These are phyloP conservation scores for Globisporangium heterothallicum DNA, from an alignment of 352 stramenopile genomes.

Conservation along the genomic window DNA sequence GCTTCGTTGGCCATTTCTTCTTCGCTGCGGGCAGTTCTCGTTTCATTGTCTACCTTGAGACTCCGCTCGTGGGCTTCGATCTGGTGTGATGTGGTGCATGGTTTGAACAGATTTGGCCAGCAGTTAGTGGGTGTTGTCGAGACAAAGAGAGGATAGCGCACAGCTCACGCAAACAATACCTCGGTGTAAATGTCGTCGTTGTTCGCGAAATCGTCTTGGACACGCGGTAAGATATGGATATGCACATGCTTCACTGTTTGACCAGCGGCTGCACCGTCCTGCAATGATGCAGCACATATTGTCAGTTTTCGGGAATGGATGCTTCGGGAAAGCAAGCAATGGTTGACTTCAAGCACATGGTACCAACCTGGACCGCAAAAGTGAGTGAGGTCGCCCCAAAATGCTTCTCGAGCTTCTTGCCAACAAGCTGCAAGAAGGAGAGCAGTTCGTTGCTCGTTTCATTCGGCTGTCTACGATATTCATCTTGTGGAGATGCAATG, in stretches of 20 bases:
- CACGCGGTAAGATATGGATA: constrained; percentile 90
- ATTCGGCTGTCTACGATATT: too few relatives aligned
- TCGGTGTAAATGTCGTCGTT: constrained; percentile 93
- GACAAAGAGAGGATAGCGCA: background rate
- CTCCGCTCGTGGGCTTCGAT: constrained; percentile 56
- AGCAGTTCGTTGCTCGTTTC: too few relatives aligned
- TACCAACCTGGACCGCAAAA: constrained; percentile 83
- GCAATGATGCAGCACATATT: background rate
- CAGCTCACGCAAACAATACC: constrained; percentile 30
- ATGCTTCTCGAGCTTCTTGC: constrained; percentile 61
- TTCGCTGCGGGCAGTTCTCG: constrained; percentile 62
- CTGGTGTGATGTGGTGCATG: too few relatives aligned
- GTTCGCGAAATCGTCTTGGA: constrained; percentile 63
- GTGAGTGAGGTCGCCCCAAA: constrained; percentile 83
- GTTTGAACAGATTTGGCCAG: too few relatives aligned
- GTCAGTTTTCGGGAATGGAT: background rate
- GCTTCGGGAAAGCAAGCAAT: background rate
- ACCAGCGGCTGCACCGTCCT: constrained; percentile 85
- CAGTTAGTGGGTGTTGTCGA: too few relatives aligned
- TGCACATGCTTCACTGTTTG: constrained; percentile 92
- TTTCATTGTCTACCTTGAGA: constrained; percentile 64
- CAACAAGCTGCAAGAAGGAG: constrained; percentile 37
- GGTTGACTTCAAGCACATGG: background rate
- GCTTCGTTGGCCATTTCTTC: constrained; percentile 85
- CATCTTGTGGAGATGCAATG: too few relatives aligned